A percentile compares a stretch with the other conserved stretches of the same genome.
These are phyloP conservation scores for Cyclostephanos invisitatus DNA, from an alignment of 108 stramenopile genomes.

Conservation along the genomic window DNA sequence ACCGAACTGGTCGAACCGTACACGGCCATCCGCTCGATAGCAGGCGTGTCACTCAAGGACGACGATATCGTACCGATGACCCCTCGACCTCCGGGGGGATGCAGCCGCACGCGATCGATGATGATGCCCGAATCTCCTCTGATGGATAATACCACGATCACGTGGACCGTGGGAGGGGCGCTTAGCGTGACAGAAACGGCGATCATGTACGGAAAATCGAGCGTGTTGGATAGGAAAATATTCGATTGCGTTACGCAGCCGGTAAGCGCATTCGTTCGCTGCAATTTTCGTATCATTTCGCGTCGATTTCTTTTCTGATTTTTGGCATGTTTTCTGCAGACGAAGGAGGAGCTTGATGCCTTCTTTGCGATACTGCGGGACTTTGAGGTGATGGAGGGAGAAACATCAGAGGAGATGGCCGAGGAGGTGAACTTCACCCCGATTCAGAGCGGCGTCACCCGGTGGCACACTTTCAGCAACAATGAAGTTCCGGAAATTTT, in stretches of 20 bases:
- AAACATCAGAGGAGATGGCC: constrained; percentile 39
- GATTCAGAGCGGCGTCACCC: constrained; percentile 33
- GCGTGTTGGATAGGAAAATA: constrained; percentile 41
- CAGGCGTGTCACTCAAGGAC: constrained; percentile 53
- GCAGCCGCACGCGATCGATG: constrained; percentile 31
- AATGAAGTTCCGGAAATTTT: not conserved
- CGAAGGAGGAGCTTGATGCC: constrained; percentile 40
- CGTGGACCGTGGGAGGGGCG: constrained; percentile 86
- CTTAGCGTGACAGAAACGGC: constrained; percentile 75
- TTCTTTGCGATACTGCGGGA: constrained; percentile 41
- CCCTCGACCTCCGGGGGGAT: constrained; percentile 32
- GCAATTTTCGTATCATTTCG: not conserved
- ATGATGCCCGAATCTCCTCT: constrained; percentile 33
- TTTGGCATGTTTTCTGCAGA: not conserved
- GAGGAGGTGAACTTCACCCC: constrained; percentile 39
- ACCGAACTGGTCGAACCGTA: constrained; percentile 93
- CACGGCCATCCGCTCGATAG: constrained; percentile 60
- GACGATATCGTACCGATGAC: constrained; percentile 58
- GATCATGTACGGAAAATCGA: constrained; percentile 72
- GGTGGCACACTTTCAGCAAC: constrained; percentile 36
- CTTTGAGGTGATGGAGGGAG: constrained; percentile 42
- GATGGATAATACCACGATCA: constrained; percentile 43
- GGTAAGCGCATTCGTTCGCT: not conserved
- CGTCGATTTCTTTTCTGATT: not conserved
- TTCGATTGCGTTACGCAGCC: constrained; percentile 65